A percentile compares a stretch with the other conserved stretches of the same genome.
Evolutionary conservation across 202 grass and related monocot species (phyloP).

Genomic region (Alloteropsis angusta): DNA sequence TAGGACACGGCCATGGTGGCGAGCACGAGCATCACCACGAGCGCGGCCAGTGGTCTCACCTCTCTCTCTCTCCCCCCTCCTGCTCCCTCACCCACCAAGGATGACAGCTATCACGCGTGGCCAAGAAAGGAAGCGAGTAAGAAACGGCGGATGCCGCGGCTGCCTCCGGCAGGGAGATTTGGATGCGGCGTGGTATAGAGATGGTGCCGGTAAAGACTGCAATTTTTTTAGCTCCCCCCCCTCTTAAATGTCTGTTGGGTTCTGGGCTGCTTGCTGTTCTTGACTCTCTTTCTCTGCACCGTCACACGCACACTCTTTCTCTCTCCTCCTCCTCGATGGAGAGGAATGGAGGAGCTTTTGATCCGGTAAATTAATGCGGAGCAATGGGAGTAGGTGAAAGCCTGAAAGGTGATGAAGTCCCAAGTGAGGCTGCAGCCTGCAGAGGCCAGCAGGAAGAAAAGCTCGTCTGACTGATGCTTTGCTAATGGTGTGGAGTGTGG

Average conservation of each 20-base stretch:
- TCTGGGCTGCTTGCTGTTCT: slow-evolving; percentile 5
- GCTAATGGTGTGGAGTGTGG: slow-evolving; percentile 6
- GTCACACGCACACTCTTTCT: not conserved
- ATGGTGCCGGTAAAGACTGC: slow-evolving; percentile 20
- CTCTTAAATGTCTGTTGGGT: slow-evolving; percentile 13
- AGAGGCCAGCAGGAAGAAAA: not conserved
- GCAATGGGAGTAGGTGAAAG: slow-evolving; percentile 35
- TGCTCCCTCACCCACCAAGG: not conserved
- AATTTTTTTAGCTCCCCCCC: not conserved
- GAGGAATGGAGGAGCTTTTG: slow-evolving; percentile 20
- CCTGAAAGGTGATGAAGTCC: slow-evolving; percentile 18
- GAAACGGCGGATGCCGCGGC: slow-evolving; percentile 30
- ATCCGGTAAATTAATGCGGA: slow-evolving; percentile 21
- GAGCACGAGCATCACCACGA: slow-evolving; percentile 39
- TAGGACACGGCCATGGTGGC: slow-evolving; percentile 13
- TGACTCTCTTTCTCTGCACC: not conserved
- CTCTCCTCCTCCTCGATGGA: slow-evolving; percentile 15
- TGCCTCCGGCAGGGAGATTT: slow-evolving; percentile 35
- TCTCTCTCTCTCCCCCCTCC: not conserved
- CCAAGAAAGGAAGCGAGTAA: not conserved
- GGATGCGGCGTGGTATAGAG: slow-evolving; percentile 29
- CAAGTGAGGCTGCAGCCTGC: too few species aligned
- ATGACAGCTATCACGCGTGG: slow-evolving; percentile 5
- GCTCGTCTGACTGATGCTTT: not conserved
- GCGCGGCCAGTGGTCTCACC: not conserved